Evolutionary conservation across 2,329 filamentous ascomycete genomes (phyloP).

Genomic region (Pseudogymnoascus sp.): DNA sequence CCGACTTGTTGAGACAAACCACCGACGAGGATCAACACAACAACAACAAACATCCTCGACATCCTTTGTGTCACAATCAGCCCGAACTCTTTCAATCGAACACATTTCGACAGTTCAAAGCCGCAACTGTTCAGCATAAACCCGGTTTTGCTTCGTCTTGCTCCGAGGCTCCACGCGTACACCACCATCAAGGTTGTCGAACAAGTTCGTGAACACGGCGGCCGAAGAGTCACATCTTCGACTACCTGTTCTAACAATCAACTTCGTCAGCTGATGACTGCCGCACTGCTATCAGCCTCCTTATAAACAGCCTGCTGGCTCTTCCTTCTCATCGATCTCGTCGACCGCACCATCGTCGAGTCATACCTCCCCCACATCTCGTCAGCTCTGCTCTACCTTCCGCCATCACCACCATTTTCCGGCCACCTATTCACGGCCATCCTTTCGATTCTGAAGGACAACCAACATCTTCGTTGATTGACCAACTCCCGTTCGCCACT

Average conservation of each 20-base stretch:
- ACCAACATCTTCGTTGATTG: conserved; percentile 18
- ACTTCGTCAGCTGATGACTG: conserved; percentile 34
- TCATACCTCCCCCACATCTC: neutral
- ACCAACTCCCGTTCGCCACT: conserved; percentile 16
- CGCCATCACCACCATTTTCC: neutral
- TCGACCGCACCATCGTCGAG: conserved; percentile 15
- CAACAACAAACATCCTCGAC: neutral
- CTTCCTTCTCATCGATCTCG: neutral
- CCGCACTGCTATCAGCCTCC: conserved; percentile 25
- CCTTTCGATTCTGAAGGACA: conserved; percentile 16
- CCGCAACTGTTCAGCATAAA: neutral
- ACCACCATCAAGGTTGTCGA: conserved; percentile 7
- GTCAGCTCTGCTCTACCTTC: neutral
- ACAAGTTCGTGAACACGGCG: conserved; percentile 22
- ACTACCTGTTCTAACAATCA: conserved; percentile 35
- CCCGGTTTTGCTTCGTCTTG: conserved; percentile 1
- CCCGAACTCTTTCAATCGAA: neutral
- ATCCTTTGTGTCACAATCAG: neutral
- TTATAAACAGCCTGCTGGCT: conserved; percentile 23
- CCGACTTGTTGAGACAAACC: neutral
- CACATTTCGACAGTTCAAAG: neutral
- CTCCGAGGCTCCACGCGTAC: conserved; percentile 1
- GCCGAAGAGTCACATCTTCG: conserved; percentile 42
- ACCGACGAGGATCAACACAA: neutral
- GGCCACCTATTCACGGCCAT: conserved; percentile 8